Conservation (phyloP, 495 filamentous ascomycete species). For the Evernia prunastri region DNA sequence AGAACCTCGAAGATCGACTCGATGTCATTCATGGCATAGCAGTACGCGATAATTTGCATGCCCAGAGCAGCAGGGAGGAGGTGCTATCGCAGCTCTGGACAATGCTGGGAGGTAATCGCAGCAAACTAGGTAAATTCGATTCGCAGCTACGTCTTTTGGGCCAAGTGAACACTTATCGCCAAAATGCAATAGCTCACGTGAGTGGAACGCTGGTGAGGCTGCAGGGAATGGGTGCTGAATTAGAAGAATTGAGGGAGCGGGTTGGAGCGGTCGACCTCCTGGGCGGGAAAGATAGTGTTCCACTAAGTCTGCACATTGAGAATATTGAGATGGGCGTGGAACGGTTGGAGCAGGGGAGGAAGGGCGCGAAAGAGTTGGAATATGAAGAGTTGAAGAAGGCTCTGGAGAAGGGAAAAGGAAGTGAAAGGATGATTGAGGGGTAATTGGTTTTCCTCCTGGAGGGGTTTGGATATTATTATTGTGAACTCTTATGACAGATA, state of each 20-base stretch:
- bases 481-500: neutral
- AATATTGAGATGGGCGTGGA: conserved; percentile 61
- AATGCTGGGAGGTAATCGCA: conserved; percentile 57
- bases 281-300: conserved; percentile 43
- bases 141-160: conserved; percentile 50
- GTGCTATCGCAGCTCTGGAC: conserved; percentile 62
- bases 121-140: conserved; percentile 48
- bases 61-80: conserved; percentile 49
- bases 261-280: conserved; percentile 55
- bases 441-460: neutral
- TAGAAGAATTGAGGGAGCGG: conserved; percentile 62
- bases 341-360: conserved; percentile 52
- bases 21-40: conserved; percentile 58
- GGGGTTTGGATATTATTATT: neutral
- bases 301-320: conserved; percentile 62
- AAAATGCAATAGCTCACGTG: conserved; percentile 53
- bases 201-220: conserved; percentile 55
- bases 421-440: conserved; percentile 19
- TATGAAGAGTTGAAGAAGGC: conserved; percentile 48
- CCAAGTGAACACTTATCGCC: conserved; percentile 53
- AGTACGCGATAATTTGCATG: conserved; percentile 44
- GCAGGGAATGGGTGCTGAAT: conserved; percentile 55
- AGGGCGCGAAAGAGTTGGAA: conserved; percentile 50
- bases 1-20: conserved; percentile 56
- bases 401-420: conserved; percentile 31